phyloP scores from a whole-genome alignment of 352 stramenopile species.

The Globisporangium emineosum region DNA sequence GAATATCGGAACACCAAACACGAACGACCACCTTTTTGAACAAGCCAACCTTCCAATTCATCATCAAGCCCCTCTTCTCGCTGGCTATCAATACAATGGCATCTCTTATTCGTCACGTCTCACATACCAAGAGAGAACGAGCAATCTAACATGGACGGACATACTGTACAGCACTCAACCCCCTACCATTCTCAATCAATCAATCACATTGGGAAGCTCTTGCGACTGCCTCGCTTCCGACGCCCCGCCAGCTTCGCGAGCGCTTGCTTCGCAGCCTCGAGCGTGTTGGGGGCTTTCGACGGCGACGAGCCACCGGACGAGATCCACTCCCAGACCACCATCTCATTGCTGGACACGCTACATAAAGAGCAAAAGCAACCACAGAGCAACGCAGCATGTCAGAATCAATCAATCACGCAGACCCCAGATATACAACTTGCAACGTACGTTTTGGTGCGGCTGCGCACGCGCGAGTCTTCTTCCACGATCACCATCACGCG shows the following conservation, averaged over 20 bases:
- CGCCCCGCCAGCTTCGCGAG: slow-evolving; percentile 11
- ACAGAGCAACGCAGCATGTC: slow-evolving; percentile 2
- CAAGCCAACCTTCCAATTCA: background rate
- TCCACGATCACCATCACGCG: slow-evolving; percentile 47
- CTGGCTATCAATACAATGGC: too few relatives aligned
- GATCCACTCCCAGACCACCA: slow-evolving; percentile 64
- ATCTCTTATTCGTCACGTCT: too few relatives aligned
- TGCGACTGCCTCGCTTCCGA: slow-evolving; percentile 14
- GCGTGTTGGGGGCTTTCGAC: slow-evolving; percentile 17
- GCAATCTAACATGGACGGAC: too few relatives aligned
- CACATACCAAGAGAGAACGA: too few relatives aligned
- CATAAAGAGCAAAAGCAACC: slow-evolving; percentile 11
- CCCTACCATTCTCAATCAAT: background rate
- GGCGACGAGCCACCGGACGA: slow-evolving; percentile 35
- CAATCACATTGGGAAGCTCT: slow-evolving; percentile 20
- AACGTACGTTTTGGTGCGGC: slow-evolving; percentile 41
- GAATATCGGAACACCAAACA: background rate
- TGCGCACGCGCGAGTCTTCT: slow-evolving; percentile 53
- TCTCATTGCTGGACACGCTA: slow-evolving; percentile 37
- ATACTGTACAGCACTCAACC: too few relatives aligned
- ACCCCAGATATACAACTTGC: background rate
- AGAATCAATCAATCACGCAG: slow-evolving; percentile 1
- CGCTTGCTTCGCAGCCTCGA: slow-evolving; percentile 11
- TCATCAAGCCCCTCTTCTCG: too few relatives aligned
- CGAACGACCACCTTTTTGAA: background rate